Evolutionary conservation across 129 eudicot genomes (phyloP).

Genomic region (Flaveria trinervia): DNA sequence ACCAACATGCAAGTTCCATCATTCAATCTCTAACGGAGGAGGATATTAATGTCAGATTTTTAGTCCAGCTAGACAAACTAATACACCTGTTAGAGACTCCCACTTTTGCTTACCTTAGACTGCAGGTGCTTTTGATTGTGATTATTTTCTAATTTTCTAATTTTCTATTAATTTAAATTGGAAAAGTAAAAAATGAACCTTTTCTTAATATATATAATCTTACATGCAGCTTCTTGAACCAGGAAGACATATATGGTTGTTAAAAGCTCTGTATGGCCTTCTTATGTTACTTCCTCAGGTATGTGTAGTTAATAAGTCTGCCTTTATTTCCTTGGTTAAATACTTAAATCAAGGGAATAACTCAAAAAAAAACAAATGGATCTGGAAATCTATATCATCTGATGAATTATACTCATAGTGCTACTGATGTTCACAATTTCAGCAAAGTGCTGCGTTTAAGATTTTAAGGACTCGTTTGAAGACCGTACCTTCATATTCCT

Average conservation of each 20-base stretch:
- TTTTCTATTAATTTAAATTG: background rate
- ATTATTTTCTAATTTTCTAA: background rate
- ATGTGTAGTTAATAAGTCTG: background rate
- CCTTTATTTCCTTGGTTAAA: background rate
- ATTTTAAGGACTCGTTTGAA: conserved; percentile 35
- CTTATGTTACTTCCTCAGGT: conserved; percentile 95
- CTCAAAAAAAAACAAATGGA: background rate
- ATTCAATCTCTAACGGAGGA: conserved; percentile 87
- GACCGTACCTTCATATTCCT: conserved; percentile 75
- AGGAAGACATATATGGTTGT: conserved; percentile 78
- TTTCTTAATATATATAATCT: background rate
- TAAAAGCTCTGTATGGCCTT: conserved; percentile 85
- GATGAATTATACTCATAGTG: conserved; percentile 1
- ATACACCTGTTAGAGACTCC: conserved; percentile 91
- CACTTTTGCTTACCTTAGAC: conserved; percentile 81
- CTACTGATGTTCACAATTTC: conserved; percentile 31
- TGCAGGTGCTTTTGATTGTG: conserved; percentile 55
- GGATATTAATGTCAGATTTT: conserved; percentile 81
- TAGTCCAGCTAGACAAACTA: conserved; percentile 86
- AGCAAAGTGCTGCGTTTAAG: conserved; percentile 98
- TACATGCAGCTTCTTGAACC: conserved; percentile 90
- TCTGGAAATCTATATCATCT: conserved; percentile 11
- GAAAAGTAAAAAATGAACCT: background rate
- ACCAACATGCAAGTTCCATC: conserved; percentile 83
- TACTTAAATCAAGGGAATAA: background rate